phyloP scores from a whole-genome alignment of 495 filamentous ascomycete species.

The Apodospora peruviana region DNA sequence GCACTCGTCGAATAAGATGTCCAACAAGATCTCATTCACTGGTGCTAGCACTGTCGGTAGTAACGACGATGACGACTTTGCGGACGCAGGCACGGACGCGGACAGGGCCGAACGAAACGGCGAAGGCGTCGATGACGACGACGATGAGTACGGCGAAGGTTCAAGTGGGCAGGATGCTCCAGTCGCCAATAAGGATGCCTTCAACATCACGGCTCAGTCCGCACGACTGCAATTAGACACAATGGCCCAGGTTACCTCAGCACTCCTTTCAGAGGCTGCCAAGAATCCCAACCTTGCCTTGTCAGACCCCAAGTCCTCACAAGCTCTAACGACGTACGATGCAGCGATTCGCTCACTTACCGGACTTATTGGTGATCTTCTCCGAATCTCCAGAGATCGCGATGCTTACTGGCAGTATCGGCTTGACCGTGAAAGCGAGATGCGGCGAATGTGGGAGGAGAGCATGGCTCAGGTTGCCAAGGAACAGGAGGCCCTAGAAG shows the following conservation, averaged over 20 bases:
- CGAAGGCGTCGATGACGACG: constrained; percentile 56
- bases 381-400: constrained; percentile 86
- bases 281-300: constrained; percentile 65
- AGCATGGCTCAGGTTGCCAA: constrained; percentile 91
- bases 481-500: constrained; percentile 88
- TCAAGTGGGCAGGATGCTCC: constrained; percentile 72
- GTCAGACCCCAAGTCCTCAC: constrained; percentile 65
- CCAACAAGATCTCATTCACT: constrained; percentile 22
- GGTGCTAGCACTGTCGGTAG: constrained; percentile 33
- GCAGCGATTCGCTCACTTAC: constrained; percentile 83
- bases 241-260: constrained; percentile 73
- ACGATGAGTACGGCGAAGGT: constrained; percentile 78
- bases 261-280: constrained; percentile 65
- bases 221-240: constrained; percentile 88
- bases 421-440: constrained; percentile 78
- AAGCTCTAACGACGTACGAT: constrained; percentile 84
- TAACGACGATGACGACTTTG: constrained; percentile 40
- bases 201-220: constrained; percentile 93
- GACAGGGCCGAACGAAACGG: constrained; percentile 19
- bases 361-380: constrained; percentile 75
- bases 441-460: constrained; percentile 95
- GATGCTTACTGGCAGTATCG: constrained; percentile 97
- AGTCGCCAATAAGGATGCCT: constrained; percentile 75
- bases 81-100: constrained; percentile 29
- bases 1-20: constrained; percentile 24